These are phyloP conservation scores for Cyberlindnera maclurae DNA, from an alignment of 805 yeast species.

Conservation along the genomic window DNA sequence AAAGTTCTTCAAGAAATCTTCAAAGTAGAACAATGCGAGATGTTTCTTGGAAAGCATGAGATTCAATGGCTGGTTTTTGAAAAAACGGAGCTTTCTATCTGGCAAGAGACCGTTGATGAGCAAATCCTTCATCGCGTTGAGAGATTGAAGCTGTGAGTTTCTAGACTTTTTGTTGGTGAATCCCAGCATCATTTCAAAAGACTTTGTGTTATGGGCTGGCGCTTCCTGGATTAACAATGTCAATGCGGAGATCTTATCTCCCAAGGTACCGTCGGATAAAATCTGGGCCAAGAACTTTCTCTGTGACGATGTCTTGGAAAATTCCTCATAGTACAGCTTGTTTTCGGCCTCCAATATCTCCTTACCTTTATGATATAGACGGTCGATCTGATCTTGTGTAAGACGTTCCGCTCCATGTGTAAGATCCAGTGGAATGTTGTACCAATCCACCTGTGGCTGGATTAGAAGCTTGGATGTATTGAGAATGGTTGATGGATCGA, in stretches of 20 bases:
- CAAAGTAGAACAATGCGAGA: constrained; percentile 74
- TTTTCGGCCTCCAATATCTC: constrained; percentile 64
- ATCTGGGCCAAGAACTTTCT: constrained; percentile 84
- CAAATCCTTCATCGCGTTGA: constrained; percentile 85
- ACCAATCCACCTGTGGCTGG: constrained; percentile 72
- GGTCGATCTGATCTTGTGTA: constrained; percentile 48
- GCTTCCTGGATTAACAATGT: constrained; percentile 92
- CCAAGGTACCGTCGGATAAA: constrained; percentile 84
- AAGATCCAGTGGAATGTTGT: constrained; percentile 42
- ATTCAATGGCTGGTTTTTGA: constrained; percentile 62
- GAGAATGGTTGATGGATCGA: constrained; percentile 35
- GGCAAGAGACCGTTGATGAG: constrained; percentile 78
- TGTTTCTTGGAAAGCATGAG: constrained; percentile 42
- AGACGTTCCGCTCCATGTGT: constrained; percentile 19
- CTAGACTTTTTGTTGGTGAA: constrained; percentile 89
- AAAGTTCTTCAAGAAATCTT: constrained; percentile 74
- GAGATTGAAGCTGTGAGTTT: constrained; percentile 86
- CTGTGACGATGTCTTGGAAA: constrained; percentile 70
- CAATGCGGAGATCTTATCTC: constrained; percentile 91
- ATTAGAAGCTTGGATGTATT: constrained; percentile 48
- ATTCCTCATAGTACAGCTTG: constrained; percentile 60
- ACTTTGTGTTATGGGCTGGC: constrained; percentile 81
- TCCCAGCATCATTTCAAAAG: constrained; percentile 67
- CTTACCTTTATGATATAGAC: constrained; percentile 60
- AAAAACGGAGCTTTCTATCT: constrained; percentile 71